These are phyloP conservation scores for Arthrobotrys musiformis DNA, from an alignment of 2,329 filamentous ascomycete species.

Conservation along the genomic window DNA sequence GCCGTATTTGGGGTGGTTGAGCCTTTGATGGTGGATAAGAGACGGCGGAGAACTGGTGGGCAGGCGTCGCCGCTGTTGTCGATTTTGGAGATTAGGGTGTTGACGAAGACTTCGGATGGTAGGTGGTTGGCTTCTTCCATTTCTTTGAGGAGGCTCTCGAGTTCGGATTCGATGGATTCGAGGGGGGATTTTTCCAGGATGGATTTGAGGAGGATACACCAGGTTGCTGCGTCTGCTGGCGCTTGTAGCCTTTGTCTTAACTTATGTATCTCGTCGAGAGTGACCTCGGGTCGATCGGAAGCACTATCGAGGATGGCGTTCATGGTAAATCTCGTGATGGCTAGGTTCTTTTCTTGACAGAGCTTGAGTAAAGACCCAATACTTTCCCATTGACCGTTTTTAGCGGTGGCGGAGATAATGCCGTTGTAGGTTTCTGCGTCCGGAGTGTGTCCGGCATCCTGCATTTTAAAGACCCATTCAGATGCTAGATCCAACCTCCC, in stretches of 20 bases:
- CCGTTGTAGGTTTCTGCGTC: slow-evolving; percentile 56
- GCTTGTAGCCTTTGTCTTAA: slow-evolving; percentile 37
- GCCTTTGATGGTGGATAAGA: slow-evolving; percentile 47
- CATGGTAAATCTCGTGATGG: slow-evolving; percentile 53
- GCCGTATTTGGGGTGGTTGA: slow-evolving; percentile 41
- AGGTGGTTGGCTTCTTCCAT: slow-evolving; percentile 54
- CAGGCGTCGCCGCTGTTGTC: slow-evolving; percentile 40
- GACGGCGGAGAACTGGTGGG: slow-evolving; percentile 47
- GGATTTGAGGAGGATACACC: slow-evolving; percentile 58
- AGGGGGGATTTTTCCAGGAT: slow-evolving; percentile 34
- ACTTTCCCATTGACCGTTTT: slow-evolving; percentile 55
- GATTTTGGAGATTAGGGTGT: slow-evolving; percentile 57
- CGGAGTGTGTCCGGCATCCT: slow-evolving; percentile 53
- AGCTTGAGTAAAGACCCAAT: slow-evolving; percentile 53
- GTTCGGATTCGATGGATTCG: slow-evolving; percentile 30
- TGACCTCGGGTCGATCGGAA: slow-evolving; percentile 21
- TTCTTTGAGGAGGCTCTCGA: slow-evolving; percentile 50
- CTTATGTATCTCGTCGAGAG: slow-evolving; percentile 54
- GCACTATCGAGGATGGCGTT: slow-evolving; percentile 57
- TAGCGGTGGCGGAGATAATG: slow-evolving; percentile 57
- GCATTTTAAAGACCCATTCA: slow-evolving; percentile 57
- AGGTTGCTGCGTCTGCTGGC: slow-evolving; percentile 50
- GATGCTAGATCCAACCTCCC: slow-evolving; percentile 51
- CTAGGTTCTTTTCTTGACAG: slow-evolving; percentile 55
- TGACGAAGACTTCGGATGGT: slow-evolving; percentile 56